Evolutionary conservation across 2,329 filamentous ascomycete genomes (phyloP), one percentile per base, ranked within the genome.

Genomic region (Calonectria multiphialidica): DNA sequence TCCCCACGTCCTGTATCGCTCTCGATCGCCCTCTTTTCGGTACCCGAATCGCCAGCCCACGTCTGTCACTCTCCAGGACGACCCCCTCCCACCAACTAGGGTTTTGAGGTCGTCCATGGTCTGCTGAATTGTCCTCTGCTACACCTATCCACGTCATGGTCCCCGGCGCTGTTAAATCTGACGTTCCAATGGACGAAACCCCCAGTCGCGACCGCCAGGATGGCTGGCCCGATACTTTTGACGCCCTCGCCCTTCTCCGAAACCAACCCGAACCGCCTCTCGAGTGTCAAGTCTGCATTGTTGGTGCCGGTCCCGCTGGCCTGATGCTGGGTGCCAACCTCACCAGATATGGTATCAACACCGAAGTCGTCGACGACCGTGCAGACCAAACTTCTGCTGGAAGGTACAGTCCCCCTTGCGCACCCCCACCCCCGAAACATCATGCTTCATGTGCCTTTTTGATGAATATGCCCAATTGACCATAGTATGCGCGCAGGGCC

Each of bases 371-470:
- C 61, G 93, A 95, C 83, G 92, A 95, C 80, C 86, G 93, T 74
- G 86, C 89, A 40, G 90, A 93, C 77, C 90, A 90, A 78, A 95
- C 93, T 1, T 87, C 90, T 7, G 92, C 92, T 10, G 93, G 93
- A 80, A 84, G 85, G 85, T 86, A 84, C 79, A 75, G n/a, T 30
- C 44, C 37, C 64, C 53, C 53, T 47, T n/a, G n/a, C n/a, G 25
- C 50, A 35, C 21, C 64, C 28, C 62, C 42, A 25, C 21, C 40
- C 44, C 12, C 57, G 13, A 45, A 25, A 37, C 25, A 18, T 15
- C 15, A n/a, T 33, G 67, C 33, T 49, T 12, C 35, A 45, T 61
- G 79, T 72, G 69, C 57, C 47, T 18, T 50, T 47, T 37, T 25
- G 15, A 45, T 42, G 42, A 63, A 73, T 30, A 66, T 47, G 18